Evolutionary conservation across 257 asterid species (phyloP).

Genomic region (Ophiorrhiza pumila): DNA sequence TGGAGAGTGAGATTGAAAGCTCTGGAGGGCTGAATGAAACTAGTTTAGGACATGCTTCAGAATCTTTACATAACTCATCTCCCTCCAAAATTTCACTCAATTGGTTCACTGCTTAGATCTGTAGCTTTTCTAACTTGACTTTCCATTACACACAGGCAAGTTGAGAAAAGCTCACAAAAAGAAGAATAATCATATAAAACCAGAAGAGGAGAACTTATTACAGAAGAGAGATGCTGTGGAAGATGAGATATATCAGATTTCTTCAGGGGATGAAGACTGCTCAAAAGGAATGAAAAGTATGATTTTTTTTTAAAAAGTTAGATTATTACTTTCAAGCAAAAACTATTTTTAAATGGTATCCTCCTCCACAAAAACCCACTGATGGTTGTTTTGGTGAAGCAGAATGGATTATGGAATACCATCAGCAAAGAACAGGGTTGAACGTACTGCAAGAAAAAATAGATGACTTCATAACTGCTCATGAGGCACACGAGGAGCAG

Average conservation of each 20-base stretch:
- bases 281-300: slow-evolving; percentile 88
- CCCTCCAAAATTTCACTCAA: not conserved
- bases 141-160: slow-evolving; percentile 40
- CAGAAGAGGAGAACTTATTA: slow-evolving; percentile 24
- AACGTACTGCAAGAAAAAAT: slow-evolving; percentile 69
- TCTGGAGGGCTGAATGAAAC: slow-evolving; percentile 18
- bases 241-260: slow-evolving; percentile 62
- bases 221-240: slow-evolving; percentile 39
- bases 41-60: slow-evolving; percentile 17
- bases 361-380: not conserved
- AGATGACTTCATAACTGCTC: slow-evolving; percentile 77
- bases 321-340: not conserved
- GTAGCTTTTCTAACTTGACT: not conserved
- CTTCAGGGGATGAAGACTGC: slow-evolving; percentile 83
- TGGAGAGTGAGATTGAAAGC: slow-evolving; percentile 18
- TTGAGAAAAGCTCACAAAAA: slow-evolving; percentile 33
- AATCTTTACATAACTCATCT: slow-evolving; percentile 22
- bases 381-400: slow-evolving; percentile 22
- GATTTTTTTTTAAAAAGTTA: slow-evolving; percentile 15
- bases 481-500: slow-evolving; percentile 73
- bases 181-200: slow-evolving; percentile 28
- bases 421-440: slow-evolving; percentile 75
- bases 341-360: not conserved
- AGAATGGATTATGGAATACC: slow-evolving; percentile 81
- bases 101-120: not conserved